A percentile compares a stretch with the other conserved stretches of the same genome.
These are phyloP conservation scores for Tricholoma furcatifolium DNA, from an alignment of 768 basidiomycete species.

Conservation along the genomic window DNA sequence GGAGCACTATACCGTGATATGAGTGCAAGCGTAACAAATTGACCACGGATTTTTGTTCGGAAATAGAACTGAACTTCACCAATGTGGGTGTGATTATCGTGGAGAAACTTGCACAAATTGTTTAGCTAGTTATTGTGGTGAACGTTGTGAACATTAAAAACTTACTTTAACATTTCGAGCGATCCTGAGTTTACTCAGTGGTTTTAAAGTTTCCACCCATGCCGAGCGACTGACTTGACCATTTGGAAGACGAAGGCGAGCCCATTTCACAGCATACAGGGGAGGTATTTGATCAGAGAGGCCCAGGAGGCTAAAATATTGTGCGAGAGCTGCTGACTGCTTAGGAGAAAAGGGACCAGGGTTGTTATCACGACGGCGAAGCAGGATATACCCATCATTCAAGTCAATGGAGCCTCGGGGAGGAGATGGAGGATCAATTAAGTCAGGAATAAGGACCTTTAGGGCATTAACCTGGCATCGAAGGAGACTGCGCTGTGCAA, in stretches of 20 bases:
- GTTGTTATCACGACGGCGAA: background rate
- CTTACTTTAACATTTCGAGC: too few species aligned
- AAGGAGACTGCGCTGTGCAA: too few species aligned
- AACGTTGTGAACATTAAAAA: too few species aligned
- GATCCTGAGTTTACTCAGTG: too few species aligned
- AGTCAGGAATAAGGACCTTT: background rate
- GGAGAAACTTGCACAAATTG: too few species aligned
- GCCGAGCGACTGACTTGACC: too few species aligned
- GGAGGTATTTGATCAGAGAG: too few species aligned
- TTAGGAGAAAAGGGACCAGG: background rate
- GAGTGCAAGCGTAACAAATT: background rate
- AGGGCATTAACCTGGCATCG: background rate
- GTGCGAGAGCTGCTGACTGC: background rate
- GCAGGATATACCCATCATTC: slow-evolving; percentile 4
- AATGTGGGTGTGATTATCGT: background rate
- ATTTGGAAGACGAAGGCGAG: too few species aligned
- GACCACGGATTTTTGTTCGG: background rate
- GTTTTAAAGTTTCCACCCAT: too few species aligned
- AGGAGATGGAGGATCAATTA: background rate
- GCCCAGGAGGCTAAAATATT: too few species aligned
- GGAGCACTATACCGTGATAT: slow-evolving; percentile 1
- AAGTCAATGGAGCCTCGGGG: slow-evolving; percentile 4
- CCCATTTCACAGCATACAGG: too few species aligned
- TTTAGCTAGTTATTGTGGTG: too few species aligned
- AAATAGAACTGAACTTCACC: background rate